Evolutionary conservation across 2,329 filamentous ascomycete species (phyloP).

Genomic region (Acrocalymma vagum): DNA sequence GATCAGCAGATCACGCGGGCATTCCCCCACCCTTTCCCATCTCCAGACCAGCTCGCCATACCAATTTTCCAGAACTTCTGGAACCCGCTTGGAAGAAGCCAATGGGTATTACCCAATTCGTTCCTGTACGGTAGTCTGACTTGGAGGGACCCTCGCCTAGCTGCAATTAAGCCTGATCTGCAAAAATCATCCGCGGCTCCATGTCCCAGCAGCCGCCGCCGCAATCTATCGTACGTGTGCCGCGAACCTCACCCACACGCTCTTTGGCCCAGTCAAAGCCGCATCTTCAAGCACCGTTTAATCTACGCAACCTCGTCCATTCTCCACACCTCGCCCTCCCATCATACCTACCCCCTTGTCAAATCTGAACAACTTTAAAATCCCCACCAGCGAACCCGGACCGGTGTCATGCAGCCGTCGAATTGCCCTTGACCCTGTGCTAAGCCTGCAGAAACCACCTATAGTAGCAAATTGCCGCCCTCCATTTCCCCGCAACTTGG

Average conservation of each 20-base stretch:
- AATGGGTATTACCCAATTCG: slow-evolving; percentile 33
- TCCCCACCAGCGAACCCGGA: no score
- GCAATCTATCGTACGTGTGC: slow-evolving; percentile 31
- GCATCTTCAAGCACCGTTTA: slow-evolving; percentile 22
- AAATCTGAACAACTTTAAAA: slow-evolving; percentile 10
- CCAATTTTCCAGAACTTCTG: slow-evolving; percentile 32
- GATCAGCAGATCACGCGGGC: slow-evolving; percentile 28
- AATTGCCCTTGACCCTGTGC: slow-evolving; percentile 4
- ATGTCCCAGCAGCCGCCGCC: slow-evolving; percentile 17
- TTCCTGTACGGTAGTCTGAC: slow-evolving; percentile 9
- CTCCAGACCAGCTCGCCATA: slow-evolving; percentile 8
- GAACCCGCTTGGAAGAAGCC: slow-evolving; percentile 36
- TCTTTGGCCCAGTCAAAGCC: no score
- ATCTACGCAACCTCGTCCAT: slow-evolving; percentile 21
- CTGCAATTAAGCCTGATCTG: slow-evolving; percentile 44
- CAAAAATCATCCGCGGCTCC: slow-evolving; percentile 30
- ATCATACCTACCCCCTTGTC: no score
- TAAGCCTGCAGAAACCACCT: slow-evolving; percentile 11
- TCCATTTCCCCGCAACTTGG: slow-evolving; percentile 29
- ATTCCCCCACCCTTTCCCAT: slow-evolving; percentile 23
- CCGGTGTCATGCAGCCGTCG: slow-evolving; percentile 10
- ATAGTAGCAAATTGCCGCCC: slow-evolving; percentile 10
- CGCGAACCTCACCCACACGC: no score
- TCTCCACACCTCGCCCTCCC: slow-evolving; percentile 30
- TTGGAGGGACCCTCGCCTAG: no score